A percentile compares a stretch with the other conserved stretches of the same genome.
phyloP scores from a whole-genome alignment of 108 stramenopile species.

The Chaetoceros muelleri region DNA sequence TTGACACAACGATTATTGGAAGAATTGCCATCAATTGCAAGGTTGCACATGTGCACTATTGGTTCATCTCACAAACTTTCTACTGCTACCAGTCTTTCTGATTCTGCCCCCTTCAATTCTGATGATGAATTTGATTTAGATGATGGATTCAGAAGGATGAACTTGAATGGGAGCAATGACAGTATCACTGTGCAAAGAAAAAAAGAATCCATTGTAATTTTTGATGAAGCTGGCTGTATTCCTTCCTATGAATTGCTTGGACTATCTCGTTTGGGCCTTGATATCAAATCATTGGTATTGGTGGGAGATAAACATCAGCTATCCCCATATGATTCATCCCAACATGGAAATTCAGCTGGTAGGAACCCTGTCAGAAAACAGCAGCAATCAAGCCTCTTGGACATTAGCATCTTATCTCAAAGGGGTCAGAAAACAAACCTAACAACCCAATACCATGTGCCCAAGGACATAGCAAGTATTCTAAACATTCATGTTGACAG shows the following conservation, averaged over 20 bases:
- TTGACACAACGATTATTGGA: constrained; percentile 6
- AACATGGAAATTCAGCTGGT: neutral
- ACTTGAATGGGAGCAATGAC: no score
- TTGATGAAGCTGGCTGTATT: constrained; percentile 43
- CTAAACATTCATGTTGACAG: constrained; percentile 24
- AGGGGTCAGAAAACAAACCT: constrained; percentile 18
- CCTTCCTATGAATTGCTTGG: constrained; percentile 39
- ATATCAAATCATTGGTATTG: constrained; percentile 17
- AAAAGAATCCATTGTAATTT: constrained; percentile 32
- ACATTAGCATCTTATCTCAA: constrained; percentile 13
- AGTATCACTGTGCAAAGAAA: neutral
- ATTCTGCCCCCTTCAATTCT: no score
- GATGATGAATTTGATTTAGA: no score
- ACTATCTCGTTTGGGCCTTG: constrained; percentile 19
- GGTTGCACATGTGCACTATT: constrained; percentile 31
- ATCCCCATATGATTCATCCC: constrained; percentile 26
- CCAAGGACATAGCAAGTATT: constrained; percentile 33
- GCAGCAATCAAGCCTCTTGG: constrained; percentile 17
- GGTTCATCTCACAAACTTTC: constrained; percentile 32
- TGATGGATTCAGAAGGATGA: constrained; percentile 1
- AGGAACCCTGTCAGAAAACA: constrained; percentile 2
- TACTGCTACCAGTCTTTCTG: no score
- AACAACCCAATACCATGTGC: constrained; percentile 30
- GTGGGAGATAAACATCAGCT: constrained; percentile 37
- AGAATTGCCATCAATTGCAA: constrained; percentile 16